Conservation (phyloP, 352 stramenopile species). For the Globisporangium paroecandrum region DNA sequence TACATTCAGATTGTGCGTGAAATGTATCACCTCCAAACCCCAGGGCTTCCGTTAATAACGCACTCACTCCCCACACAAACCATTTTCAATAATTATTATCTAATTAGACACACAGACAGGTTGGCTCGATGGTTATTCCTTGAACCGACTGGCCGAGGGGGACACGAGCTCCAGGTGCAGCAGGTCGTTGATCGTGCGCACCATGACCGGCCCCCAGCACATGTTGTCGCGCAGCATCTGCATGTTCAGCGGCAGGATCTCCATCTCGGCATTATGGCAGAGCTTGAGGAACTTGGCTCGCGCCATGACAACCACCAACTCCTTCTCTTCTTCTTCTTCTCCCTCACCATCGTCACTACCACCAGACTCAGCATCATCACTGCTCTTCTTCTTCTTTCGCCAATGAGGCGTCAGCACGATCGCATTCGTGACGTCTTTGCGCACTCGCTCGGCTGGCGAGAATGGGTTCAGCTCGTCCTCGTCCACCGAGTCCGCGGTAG, state of each 20-base stretch:
- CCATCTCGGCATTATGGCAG: neutral
- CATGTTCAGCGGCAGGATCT: neutral
- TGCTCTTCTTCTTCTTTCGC: neutral
- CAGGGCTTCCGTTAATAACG: too few relatives aligned
- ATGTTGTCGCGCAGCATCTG: neutral
- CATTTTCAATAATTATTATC: too few relatives aligned
- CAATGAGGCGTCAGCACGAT: neutral
- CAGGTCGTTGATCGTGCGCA: neutral
- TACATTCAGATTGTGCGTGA: too few relatives aligned
- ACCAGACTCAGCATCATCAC: too few relatives aligned
- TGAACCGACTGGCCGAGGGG: neutral
- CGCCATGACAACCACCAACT: neutral
- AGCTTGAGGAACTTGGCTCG: neutral
- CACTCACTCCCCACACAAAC: too few relatives aligned
- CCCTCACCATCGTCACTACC: neutral
- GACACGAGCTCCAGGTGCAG: neutral
- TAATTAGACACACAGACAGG: too few relatives aligned
- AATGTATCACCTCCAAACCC: too few relatives aligned
- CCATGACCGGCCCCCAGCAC: neutral
- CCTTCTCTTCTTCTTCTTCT: neutral
- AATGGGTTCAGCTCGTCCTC: too few relatives aligned
- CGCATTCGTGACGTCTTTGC: slow-evolving; percentile 19
- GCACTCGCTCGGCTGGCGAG: slow-evolving; percentile 13
- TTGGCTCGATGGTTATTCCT: too few relatives aligned
- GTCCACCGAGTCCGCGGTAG: neutral